Conservation (phyloP, 352 stramenopile species). For the Phytophthora lateralis region DNA sequence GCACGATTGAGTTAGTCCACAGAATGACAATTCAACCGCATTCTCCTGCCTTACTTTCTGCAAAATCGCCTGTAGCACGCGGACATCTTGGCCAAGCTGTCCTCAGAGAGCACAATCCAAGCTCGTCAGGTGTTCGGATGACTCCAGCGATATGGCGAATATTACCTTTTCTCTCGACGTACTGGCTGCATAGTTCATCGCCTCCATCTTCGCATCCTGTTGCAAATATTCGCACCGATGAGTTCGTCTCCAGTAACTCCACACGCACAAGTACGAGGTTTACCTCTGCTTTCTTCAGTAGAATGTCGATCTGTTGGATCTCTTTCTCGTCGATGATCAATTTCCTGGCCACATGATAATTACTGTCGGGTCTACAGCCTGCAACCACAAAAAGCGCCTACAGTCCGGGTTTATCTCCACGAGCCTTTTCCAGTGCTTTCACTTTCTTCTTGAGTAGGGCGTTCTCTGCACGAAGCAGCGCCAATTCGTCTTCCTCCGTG, state of each 20-base stretch:
- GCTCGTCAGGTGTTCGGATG: neutral
- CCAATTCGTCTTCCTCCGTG: constrained; percentile 47
- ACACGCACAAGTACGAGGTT: too few relatives aligned
- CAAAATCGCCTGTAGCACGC: constrained; percentile 72
- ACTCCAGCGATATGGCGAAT: neutral
- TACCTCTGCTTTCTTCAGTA: constrained; percentile 79
- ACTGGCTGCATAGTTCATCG: constrained; percentile 72
- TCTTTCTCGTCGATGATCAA: constrained; percentile 59
- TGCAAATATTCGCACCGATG: neutral
- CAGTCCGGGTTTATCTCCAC: constrained; percentile 49
- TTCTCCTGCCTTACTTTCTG: constrained; percentile 51
- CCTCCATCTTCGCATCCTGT: constrained; percentile 74
- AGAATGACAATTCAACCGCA: too few relatives aligned
- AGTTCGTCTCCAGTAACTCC: too few relatives aligned
- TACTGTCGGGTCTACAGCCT: neutral
- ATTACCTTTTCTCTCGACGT: constrained; percentile 77
- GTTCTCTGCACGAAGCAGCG: constrained; percentile 67
- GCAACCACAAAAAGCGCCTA: constrained; percentile 20
- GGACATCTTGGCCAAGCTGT: constrained; percentile 77
- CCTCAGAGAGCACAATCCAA: too few relatives aligned
- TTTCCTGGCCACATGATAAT: constrained; percentile 30
- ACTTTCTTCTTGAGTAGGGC: constrained; percentile 71
- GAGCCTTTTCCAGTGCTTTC: constrained; percentile 60
- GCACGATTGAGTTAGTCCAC: neutral
- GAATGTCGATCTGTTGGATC: constrained; percentile 70